Evolutionary conservation across 192 early-diverging fungal genomes (phyloP).

Genomic region (Umbelopsis sp.): DNA sequence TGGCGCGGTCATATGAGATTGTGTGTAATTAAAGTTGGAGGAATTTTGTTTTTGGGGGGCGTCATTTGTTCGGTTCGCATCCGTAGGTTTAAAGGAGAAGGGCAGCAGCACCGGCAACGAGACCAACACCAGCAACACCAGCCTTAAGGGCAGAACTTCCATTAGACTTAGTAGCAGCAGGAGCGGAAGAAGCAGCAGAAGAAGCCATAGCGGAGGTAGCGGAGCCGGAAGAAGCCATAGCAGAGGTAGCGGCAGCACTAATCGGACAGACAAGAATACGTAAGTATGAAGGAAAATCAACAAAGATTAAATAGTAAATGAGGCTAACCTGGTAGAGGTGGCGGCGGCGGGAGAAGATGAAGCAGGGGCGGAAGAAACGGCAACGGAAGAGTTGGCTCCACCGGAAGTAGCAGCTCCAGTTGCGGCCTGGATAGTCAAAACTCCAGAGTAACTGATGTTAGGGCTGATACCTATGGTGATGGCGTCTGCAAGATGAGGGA

Average conservation of each 20-base stretch:
- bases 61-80: background rate
- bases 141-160: background rate
- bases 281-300: no score
- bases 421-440: slow-evolving; percentile 24
- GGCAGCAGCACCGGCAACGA: slow-evolving; percentile 6
- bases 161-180: background rate
- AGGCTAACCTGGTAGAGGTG: background rate
- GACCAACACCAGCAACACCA: background rate
- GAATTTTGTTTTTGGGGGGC: background rate
- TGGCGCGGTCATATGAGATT: background rate
- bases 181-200: background rate
- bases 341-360: background rate
- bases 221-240: slow-evolving; percentile 1
- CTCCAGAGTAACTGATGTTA: slow-evolving; percentile 23
- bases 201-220: background rate
- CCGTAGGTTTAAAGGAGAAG: background rate
- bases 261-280: no score
- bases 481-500: slow-evolving; percentile 31
- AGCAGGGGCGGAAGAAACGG: background rate
- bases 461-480: slow-evolving; percentile 23
- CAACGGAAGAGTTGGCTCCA: background rate
- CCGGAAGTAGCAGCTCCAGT: slow-evolving; percentile 3
- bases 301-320: no score
- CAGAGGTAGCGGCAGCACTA: slow-evolving; percentile 2
- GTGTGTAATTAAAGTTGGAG: background rate